Evolutionary conservation across 2,329 filamentous ascomycete genomes (phyloP).

Genomic region (Fusarium nodosum): DNA sequence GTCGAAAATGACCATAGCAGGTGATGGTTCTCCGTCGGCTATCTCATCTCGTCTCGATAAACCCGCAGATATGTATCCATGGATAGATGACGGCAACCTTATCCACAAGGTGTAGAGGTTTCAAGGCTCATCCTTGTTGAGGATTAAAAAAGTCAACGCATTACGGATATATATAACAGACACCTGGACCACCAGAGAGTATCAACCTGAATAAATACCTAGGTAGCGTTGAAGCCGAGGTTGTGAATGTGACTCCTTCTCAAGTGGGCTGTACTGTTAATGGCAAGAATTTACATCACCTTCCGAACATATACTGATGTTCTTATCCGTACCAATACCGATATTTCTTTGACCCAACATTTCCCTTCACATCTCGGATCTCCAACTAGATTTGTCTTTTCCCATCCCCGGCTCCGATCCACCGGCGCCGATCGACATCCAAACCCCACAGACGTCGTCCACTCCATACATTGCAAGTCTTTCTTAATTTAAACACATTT

Average conservation of each 20-base stretch:
- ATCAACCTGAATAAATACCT: background rate
- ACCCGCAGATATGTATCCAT: background rate
- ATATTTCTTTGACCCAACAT: background rate
- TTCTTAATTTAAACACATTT: background rate
- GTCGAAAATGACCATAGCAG: background rate
- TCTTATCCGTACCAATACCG: background rate
- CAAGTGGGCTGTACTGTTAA: background rate
- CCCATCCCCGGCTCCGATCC: slow-evolving; percentile 39
- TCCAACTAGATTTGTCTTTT: slow-evolving; percentile 31
- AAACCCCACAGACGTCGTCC: slow-evolving; percentile 30
- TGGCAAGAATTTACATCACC: slow-evolving; percentile 2
- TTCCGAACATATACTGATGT: slow-evolving; percentile 4
- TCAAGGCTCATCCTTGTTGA: slow-evolving; percentile 18
- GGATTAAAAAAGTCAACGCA: slow-evolving; percentile 1
- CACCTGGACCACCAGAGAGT: slow-evolving; percentile 6
- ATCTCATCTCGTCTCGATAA: background rate
- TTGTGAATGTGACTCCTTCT: background rate
- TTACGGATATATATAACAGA: background rate
- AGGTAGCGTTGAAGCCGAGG: background rate
- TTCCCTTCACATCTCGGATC: slow-evolving; percentile 11
- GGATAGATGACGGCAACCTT: background rate
- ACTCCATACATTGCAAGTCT: slow-evolving; percentile 15
- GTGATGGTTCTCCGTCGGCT: background rate
- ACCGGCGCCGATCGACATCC: slow-evolving; percentile 38
- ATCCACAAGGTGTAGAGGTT: slow-evolving; percentile 5